Evolutionary conservation across 2,329 filamentous ascomycete genomes (phyloP).

Genomic region (Ophiocordyceps australis): DNA sequence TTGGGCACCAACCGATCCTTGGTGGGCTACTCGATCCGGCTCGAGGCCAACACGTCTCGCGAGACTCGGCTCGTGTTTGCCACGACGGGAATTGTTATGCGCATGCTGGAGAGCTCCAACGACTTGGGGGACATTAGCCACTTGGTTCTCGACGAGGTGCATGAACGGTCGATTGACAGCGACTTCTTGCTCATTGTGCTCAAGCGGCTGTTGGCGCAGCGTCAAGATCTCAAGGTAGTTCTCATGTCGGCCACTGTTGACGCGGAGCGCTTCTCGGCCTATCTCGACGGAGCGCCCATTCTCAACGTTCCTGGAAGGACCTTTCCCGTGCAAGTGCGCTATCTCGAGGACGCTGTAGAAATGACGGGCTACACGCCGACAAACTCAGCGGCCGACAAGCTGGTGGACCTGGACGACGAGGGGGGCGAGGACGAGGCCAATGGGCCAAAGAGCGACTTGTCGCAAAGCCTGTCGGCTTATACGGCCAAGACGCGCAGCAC

Average conservation of each 20-base stretch:
- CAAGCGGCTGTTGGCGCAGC: constrained; percentile 57
- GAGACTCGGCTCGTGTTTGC: constrained; percentile 81
- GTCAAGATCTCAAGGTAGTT: constrained; percentile 76
- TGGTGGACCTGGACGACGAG: constrained; percentile 47
- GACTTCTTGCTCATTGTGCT: constrained; percentile 91
- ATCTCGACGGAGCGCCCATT: constrained; percentile 70
- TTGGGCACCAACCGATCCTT: constrained; percentile 69
- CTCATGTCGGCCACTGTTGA: constrained; percentile 98
- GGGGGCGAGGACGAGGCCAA: constrained; percentile 28
- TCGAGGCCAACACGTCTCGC: constrained; percentile 72
- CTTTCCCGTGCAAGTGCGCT: constrained; percentile 77
- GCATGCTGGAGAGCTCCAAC: constrained; percentile 84
- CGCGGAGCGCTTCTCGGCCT: constrained; percentile 76
- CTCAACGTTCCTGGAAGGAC: constrained; percentile 84
- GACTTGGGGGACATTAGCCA: constrained; percentile 83
- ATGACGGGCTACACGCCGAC: constrained; percentile 53
- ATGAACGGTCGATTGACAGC: constrained; percentile 90
- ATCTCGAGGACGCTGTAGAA: constrained; percentile 85
- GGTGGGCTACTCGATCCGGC: constrained; percentile 82
- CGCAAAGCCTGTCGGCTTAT: constrained; percentile 53
- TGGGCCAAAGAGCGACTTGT: constrained; percentile 36
- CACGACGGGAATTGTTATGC: constrained; percentile 83
- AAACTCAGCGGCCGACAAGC: constrained; percentile 25
- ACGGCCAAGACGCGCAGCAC: constrained; percentile 58
- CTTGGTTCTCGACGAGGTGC: constrained; percentile 90